Evolutionary conservation across 139 green algal genomes (phyloP).

Genomic region (Coccomyxa sp.): DNA sequence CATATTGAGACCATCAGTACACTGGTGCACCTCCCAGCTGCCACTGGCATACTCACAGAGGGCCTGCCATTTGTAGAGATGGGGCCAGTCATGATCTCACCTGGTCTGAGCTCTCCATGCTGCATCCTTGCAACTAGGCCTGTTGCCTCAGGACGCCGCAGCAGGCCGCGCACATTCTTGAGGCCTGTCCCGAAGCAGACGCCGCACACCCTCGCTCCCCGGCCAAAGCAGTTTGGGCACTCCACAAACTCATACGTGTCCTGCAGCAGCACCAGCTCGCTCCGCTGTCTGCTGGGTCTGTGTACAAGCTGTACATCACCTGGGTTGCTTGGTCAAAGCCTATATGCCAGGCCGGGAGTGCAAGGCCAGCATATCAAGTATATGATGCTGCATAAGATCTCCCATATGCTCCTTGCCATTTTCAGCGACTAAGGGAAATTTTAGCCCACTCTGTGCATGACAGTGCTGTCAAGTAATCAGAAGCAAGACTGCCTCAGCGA

Average conservation of each 20-base stretch:
- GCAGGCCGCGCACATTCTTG: conserved; percentile 86
- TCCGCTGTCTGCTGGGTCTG: conserved; percentile 24
- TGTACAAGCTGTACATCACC: neutral
- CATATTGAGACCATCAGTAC: too few species aligned
- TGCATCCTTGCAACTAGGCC: conserved; percentile 93
- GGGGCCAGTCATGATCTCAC: conserved; percentile 1
- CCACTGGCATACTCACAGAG: too few species aligned
- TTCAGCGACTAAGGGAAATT: too few species aligned
- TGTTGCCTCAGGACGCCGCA: conserved; percentile 86
- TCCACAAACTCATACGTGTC: conserved; percentile 98
- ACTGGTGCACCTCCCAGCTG: too few species aligned
- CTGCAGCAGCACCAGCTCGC: too few species aligned
- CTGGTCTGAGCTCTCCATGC: conserved; percentile 78
- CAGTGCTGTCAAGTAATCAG: too few species aligned
- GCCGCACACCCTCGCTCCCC: conserved; percentile 86
- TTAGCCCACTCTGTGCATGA: too few species aligned
- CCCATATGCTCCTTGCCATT: too few species aligned
- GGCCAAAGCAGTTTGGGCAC: conserved; percentile 96
- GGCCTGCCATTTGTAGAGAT: too few species aligned
- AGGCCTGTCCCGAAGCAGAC: conserved; percentile 95
- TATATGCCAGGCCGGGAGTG: neutral
- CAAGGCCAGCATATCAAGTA: too few species aligned
- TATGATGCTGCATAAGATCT: too few species aligned
- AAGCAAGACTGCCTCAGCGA: neutral
- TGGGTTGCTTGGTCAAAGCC: neutral